Conservation (phyloP, 73 alveolate species). For the Paramecium sexaurelia region DNA sequence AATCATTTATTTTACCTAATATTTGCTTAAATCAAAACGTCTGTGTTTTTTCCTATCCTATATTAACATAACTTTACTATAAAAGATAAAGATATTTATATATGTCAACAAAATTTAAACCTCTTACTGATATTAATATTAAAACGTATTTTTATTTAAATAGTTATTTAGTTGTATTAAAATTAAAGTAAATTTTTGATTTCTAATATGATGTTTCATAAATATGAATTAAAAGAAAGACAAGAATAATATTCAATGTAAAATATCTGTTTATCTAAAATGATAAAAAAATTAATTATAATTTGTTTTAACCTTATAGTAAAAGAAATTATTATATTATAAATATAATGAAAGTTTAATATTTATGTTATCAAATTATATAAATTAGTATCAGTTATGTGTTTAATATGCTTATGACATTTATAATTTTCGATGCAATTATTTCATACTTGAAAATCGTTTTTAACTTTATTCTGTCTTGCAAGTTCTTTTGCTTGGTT, state of each 20-base stretch:
- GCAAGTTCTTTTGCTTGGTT: slow-evolving; percentile 3
- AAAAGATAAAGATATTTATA: too few species aligned
- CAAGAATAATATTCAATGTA: too few species aligned
- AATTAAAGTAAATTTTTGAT: slow-evolving; percentile 81
- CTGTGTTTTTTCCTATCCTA: too few species aligned
- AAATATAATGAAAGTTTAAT: background rate
- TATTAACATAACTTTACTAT: too few species aligned
- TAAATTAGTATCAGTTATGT: background rate
- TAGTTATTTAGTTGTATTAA: slow-evolving; percentile 71
- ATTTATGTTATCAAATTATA: background rate
- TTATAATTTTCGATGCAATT: background rate
- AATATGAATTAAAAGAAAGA: too few species aligned
- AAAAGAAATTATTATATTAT: background rate
- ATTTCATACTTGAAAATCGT: background rate
- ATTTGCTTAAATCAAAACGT: too few species aligned
- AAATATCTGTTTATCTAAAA: too few species aligned
- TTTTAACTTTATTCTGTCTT: background rate
- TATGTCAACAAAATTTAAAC: slow-evolving; percentile 93
- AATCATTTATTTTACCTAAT: too few species aligned
- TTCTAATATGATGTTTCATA: slow-evolving; percentile 78
- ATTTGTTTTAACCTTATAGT: too few species aligned
- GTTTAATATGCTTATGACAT: background rate
- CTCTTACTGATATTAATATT: slow-evolving; percentile 95
- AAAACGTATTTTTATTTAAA: slow-evolving; percentile 80
- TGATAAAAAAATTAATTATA: too few species aligned